Evolutionary conservation across 2,329 filamentous ascomycete genomes (phyloP).

Genomic region (Fulvia fulva): DNA sequence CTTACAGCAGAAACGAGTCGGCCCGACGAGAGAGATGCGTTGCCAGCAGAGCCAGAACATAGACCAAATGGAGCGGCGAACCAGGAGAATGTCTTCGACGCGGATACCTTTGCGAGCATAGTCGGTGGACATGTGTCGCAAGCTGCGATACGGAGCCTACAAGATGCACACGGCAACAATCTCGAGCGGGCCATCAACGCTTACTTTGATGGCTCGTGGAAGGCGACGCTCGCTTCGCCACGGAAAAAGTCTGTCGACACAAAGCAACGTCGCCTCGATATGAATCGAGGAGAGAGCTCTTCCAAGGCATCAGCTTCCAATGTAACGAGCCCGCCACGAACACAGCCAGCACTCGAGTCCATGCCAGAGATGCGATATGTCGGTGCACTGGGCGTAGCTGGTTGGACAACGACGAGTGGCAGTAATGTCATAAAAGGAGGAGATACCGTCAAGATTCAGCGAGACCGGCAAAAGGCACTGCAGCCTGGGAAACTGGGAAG

Average conservation of each 20-base stretch:
- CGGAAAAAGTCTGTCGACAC: conserved; percentile 14
- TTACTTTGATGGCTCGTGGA: conserved; percentile 63
- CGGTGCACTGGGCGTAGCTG: conserved; percentile 85
- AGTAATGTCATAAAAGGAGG: conserved; percentile 70
- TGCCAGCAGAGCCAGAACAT: conserved; percentile 23
- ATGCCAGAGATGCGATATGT: conserved; percentile 69
- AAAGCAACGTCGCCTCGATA: conserved; percentile 11
- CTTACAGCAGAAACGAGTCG: conserved; percentile 31
- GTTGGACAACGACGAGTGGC: conserved; percentile 87
- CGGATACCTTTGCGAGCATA: conserved; percentile 53
- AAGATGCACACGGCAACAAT: conserved; percentile 49
- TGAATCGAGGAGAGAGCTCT: conserved; percentile 8
- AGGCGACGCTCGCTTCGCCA: conserved; percentile 29
- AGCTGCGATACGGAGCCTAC: conserved; percentile 46
- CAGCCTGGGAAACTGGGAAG: conserved; percentile 41
- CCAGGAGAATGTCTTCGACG: conserved; percentile 47
- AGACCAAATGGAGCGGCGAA: conserved; percentile 7
- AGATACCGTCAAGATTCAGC: conserved; percentile 80
- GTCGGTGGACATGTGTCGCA: conserved; percentile 51
- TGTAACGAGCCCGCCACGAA: conserved; percentile 11
- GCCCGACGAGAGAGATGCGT: conserved; percentile 32
- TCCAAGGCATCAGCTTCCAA: conserved; percentile 1
- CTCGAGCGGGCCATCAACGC: conserved; percentile 61
- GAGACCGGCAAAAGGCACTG: conserved; percentile 67
- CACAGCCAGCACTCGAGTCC: conserved; percentile 21